A percentile compares a stretch with the other conserved stretches of the same genome.
phyloP scores from a whole-genome alignment of 495 filamentous ascomycete species.

The Podospora australis region DNA sequence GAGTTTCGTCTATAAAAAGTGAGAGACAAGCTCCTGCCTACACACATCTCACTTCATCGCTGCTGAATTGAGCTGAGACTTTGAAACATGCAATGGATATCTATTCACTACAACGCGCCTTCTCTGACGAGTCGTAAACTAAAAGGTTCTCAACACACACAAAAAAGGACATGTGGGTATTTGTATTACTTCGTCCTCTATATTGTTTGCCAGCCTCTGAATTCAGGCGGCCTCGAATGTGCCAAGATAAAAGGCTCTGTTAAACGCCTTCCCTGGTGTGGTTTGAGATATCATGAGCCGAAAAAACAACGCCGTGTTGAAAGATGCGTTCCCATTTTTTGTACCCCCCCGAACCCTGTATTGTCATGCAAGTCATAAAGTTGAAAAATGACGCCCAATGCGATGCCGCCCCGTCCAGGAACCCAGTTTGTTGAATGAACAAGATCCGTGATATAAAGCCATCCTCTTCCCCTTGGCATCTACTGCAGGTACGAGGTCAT shows the following conservation, averaged over 20 bases:
- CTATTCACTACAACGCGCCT: no score
- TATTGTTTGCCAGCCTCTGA: slow-evolving; percentile 10
- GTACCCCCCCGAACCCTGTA: slow-evolving; percentile 36
- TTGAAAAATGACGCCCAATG: slow-evolving; percentile 35
- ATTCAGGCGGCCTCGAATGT: slow-evolving; percentile 7
- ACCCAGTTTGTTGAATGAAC: slow-evolving; percentile 24
- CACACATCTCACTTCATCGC: no score
- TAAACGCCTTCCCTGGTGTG: slow-evolving; percentile 30
- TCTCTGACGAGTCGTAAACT: no score
- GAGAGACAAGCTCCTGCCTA: no score
- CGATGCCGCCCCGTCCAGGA: slow-evolving; percentile 22
- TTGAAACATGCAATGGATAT: no score
- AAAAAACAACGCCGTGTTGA: slow-evolving; percentile 48
- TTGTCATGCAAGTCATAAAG: slow-evolving; percentile 45
- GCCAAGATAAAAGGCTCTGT: slow-evolving; percentile 20
- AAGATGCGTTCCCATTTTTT: slow-evolving; percentile 46
- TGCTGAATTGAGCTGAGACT: no score
- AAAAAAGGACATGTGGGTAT: neutral
- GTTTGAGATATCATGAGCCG: slow-evolving; percentile 41
- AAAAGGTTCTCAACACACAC: no score
- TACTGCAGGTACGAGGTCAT: slow-evolving; percentile 8
- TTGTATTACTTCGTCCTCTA: neutral
- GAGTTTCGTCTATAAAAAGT: no score
- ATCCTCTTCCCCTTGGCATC: slow-evolving; percentile 10
- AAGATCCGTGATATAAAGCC: slow-evolving; percentile 15